Evolutionary conservation across 768 basidiomycete species (phyloP), one percentile per base, ranked within the genome.

Genomic region (Coprinopsis marcescibilis): DNA sequence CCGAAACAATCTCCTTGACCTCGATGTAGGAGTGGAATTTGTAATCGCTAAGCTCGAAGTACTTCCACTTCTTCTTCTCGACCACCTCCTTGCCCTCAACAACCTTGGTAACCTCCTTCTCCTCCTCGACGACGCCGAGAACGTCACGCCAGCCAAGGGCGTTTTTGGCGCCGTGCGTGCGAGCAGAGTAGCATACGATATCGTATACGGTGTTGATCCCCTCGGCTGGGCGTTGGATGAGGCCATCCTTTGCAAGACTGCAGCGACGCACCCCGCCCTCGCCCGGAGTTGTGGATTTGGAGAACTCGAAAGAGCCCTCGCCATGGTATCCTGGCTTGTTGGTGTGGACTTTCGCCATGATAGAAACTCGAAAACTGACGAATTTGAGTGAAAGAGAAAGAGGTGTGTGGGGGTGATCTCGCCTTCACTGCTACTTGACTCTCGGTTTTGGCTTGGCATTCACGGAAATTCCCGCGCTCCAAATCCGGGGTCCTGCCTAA

Each of bases 61-160:
- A 98, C 61, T 86, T 90, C 95, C 95, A 99, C 46, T 75, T 89
- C 78, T 99, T 99, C 64, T 70, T 89, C 73, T 98, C 88, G 2
- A 66, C 80, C 24, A 83, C 73, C 63, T 91, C 80, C 63, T 92
- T 83, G 25, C 94, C 95, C 3, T 74, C 83, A 34, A 93, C 80
- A 24, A 72, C 68, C 73, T 92, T 94, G 60, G 77, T 85, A 26
- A 97, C 78, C 57, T 91, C 81, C 70, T 96, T 97, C 62, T 83
- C 84, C 66, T 97, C 95, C 57, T 89, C 81, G 59, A 90, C 71
- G 19, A 82, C 68, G 4, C 70, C 60, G 44, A 89, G 58, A 25
- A 93, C 56, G 46, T 89, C 87, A 26, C 96, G 72, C 73, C 80
- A 85, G 0, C 93, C 95, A 5, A 89, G 61, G 0, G 88, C 90